Evolutionary conservation across 495 filamentous ascomycete genomes (phyloP).

Genomic region (Neurospora cerealis): DNA sequence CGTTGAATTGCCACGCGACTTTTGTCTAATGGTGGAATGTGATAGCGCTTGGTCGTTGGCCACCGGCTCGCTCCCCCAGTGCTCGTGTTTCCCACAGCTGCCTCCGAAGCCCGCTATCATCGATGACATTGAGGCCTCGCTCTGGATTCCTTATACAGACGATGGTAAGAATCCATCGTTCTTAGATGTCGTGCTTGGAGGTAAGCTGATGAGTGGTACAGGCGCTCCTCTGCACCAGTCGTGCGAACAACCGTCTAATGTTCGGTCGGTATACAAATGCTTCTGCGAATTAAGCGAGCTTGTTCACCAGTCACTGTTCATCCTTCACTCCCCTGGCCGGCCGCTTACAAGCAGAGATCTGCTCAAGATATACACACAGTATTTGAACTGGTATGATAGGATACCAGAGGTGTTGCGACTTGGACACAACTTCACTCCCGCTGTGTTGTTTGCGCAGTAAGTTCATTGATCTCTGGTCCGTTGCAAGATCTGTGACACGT

Average conservation of each 20-base stretch:
- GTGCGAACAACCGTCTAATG: conserved; percentile 44
- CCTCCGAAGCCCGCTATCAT: conserved; percentile 48
- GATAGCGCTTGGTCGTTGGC: conserved; percentile 53
- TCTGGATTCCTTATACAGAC: conserved; percentile 51
- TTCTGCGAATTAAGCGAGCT: conserved; percentile 60
- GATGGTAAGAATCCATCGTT: conserved; percentile 31
- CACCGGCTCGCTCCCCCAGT: conserved; percentile 53
- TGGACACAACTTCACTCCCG: conserved; percentile 48
- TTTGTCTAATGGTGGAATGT: conserved; percentile 1
- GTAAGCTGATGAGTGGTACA: conserved; percentile 14
- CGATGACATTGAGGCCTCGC: conserved; percentile 40
- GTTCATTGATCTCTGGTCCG: conserved; percentile 15
- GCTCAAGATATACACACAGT: conserved; percentile 46
- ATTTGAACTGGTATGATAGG: conserved; percentile 50
- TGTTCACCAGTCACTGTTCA: conserved; percentile 53
- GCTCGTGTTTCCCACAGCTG: conserved; percentile 45
- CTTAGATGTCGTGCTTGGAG: background rate
- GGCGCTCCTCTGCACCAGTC: conserved; percentile 37
- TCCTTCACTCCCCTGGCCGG: conserved; percentile 51
- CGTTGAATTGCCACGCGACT: background rate
- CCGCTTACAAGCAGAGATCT: conserved; percentile 48
- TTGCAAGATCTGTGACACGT: conserved; percentile 1
- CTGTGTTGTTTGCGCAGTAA: conserved; percentile 56
- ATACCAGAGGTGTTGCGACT: conserved; percentile 50
- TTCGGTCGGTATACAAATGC: conserved; percentile 48